Percentiles rank a stretch among this genome's conserved stretches.
Conservation (phyloP, 2,329 filamentous ascomycete genomes). For the Metarhizium sp. region DNA sequence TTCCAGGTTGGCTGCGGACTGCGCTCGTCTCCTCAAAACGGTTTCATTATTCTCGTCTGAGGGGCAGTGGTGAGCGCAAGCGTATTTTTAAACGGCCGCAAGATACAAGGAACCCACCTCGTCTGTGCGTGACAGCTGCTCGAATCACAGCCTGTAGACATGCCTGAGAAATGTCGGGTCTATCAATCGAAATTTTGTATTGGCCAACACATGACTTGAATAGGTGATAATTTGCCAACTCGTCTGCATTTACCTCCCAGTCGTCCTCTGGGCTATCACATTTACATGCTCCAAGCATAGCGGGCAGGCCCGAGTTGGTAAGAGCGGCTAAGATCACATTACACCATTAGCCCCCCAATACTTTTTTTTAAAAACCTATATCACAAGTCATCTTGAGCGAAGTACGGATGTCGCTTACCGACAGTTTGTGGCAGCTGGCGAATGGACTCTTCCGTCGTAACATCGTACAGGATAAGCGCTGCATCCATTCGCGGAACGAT, state of each 20-base stretch:
- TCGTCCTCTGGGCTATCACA: constrained; percentile 67
- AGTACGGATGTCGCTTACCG: constrained; percentile 39
- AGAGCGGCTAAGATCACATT: constrained; percentile 51
- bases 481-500: constrained; percentile 71
- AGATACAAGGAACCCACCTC: constrained; percentile 44
- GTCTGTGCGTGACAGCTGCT: constrained; percentile 56
- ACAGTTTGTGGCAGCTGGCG: constrained; percentile 65
- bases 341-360: background rate
- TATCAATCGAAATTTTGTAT: constrained; percentile 62
- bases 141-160: constrained; percentile 70
- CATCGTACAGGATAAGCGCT: constrained; percentile 79
- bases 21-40: constrained; percentile 43
- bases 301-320: constrained; percentile 62
- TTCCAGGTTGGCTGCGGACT: constrained; percentile 54
- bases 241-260: constrained; percentile 61
- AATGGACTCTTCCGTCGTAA: constrained; percentile 68
- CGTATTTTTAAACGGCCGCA: background rate
- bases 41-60: constrained; percentile 33
- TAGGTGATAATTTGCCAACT: constrained; percentile 49
- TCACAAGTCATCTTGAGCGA: background rate
- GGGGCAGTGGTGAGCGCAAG: background rate
- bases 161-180: constrained; percentile 62
- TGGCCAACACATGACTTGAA: constrained; percentile 63
- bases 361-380: background rate
- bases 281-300: constrained; percentile 79